Evolutionary conservation across 1,139 yeast genomes (phyloP), one percentile per base, ranked within the genome.

Genomic region (Debaryomyces nepalensis): DNA sequence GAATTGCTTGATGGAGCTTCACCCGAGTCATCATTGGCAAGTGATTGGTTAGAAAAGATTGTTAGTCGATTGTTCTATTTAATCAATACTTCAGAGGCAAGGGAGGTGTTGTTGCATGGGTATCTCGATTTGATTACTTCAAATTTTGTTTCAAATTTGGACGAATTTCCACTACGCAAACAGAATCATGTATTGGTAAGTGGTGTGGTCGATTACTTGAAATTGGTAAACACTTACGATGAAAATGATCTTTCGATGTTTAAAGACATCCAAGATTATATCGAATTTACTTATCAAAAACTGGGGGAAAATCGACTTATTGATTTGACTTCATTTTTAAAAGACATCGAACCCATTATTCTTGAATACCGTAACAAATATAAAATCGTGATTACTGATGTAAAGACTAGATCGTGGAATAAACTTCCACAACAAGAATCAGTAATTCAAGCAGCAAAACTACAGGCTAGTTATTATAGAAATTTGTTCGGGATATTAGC

Each of bases 51-150:
- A 15, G 64, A 63, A 20, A 59, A 60, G 31, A 55, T 66, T 1
- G 58, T 71, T 2, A 48, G 48, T 15, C 60, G 75, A 31, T 46
- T 81, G 21, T 54, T 66, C 15, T 59, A 63, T 11, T 56, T 82
- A 16, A 57, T 79, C 11, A 51, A 62, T 4, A 59, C 59, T 7
- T 81, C 86, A 0, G 75, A 75, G 44, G 81, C 86, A 1, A 65
- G 90, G 47, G 91, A 85, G 54, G 57, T 84, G 4, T 58, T 80
- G 40, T 73, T 81, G 4, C 85, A 82, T 57, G 78, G 79, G 2
- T 78, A 73, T 48, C 49, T 81, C 14, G 64, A 76, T 50, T 47
- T 68, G 1, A 45, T 55, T 0, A 45, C 52, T 1, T 59, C 62
- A 2, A 44, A 49, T 5, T 55, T 75, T 23, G 48, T 65, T 1